A percentile compares a stretch with the other conserved stretches of the same genome.
These are phyloP conservation scores for Boletus tylopilopsis DNA, from an alignment of 768 basidiomycete species.

Conservation along the genomic window DNA sequence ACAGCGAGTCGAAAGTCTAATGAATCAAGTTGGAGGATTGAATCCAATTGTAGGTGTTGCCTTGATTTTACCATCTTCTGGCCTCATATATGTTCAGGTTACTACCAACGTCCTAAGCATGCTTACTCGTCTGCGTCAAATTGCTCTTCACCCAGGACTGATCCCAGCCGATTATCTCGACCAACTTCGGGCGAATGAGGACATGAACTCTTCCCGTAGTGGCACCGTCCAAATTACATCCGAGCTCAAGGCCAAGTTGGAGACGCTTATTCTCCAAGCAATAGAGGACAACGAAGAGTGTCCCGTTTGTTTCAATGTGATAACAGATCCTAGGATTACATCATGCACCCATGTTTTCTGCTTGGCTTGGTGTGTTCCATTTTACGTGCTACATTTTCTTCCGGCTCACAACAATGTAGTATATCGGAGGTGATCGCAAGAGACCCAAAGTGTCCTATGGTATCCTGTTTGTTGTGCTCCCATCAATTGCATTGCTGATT, in stretches of 20 bases:
- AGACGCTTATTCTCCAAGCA: slow-evolving; percentile 54
- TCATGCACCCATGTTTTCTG: slow-evolving; percentile 73
- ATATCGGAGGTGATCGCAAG: slow-evolving; percentile 67
- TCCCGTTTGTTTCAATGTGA: slow-evolving; percentile 63
- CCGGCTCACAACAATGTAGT: slow-evolving; percentile 32
- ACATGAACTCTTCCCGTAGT: slow-evolving; percentile 19
- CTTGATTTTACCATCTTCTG: background rate
- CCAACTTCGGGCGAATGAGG: slow-evolving; percentile 41
- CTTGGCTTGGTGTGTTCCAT: slow-evolving; percentile 50
- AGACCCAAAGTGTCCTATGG: slow-evolving; percentile 83
- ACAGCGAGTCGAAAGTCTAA: slow-evolving; percentile 54
- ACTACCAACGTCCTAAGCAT: slow-evolving; percentile 72
- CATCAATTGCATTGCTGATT: background rate
- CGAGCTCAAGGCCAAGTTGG: slow-evolving; percentile 53
- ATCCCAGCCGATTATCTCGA: slow-evolving; percentile 70
- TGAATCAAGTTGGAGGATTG: slow-evolving; percentile 39
- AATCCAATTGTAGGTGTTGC: slow-evolving; percentile 37
- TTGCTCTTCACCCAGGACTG: slow-evolving; percentile 75
- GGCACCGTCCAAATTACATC: slow-evolving; percentile 43
- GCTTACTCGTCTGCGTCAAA: slow-evolving; percentile 83
- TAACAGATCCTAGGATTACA: slow-evolving; percentile 69
- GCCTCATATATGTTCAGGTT: slow-evolving; percentile 38
- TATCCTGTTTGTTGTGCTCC: slow-evolving; percentile 23
- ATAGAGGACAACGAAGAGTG: slow-evolving; percentile 85
- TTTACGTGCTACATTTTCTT: background rate